Percentiles rank a stretch among this genome's conserved stretches.
phyloP scores from a whole-genome alignment of 2,329 filamentous ascomycete species.

The Blumeria graminis region DNA sequence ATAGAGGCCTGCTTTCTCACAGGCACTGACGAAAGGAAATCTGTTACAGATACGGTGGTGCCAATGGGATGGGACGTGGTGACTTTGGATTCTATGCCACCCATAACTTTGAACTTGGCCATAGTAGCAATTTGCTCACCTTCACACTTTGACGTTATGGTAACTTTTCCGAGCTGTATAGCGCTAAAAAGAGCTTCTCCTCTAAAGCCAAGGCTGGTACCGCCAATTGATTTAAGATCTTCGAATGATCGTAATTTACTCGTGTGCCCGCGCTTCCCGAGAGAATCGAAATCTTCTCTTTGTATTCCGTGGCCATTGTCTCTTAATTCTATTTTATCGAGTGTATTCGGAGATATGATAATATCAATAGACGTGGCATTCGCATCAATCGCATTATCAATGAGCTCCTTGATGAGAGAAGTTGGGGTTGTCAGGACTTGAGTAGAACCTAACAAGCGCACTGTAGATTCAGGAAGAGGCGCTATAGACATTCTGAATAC shows the following conservation, averaged over 20 bases:
- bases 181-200: conserved; percentile 48
- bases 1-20: conserved; percentile 35
- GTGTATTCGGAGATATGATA: conserved; percentile 35
- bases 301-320: conserved; percentile 54
- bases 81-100: conserved; percentile 18
- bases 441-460: conserved; percentile 33
- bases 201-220: conserved; percentile 46
- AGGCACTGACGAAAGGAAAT: conserved; percentile 34
- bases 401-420: conserved; percentile 47
- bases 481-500: conserved; percentile 17
- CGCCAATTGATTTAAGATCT: conserved; percentile 32
- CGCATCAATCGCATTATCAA: conserved; percentile 58
- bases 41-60: conserved; percentile 36
- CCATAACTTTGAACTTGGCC: conserved; percentile 20
- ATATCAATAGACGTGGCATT: conserved; percentile 41
- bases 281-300: conserved; percentile 30
- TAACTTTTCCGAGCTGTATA: conserved; percentile 33
- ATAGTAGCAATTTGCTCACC: conserved; percentile 32
- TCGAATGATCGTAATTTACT: conserved; percentile 46
- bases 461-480: conserved; percentile 23
- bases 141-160: conserved; percentile 37
- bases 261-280: conserved; percentile 45
- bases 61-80: conserved; percentile 32
- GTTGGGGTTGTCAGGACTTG: conserved; percentile 33
- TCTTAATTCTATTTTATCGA: conserved; percentile 44